Evolutionary conservation across 1,284 basidiomycete genomes (phyloP).

Genomic region (Malassezia equina): DNA sequence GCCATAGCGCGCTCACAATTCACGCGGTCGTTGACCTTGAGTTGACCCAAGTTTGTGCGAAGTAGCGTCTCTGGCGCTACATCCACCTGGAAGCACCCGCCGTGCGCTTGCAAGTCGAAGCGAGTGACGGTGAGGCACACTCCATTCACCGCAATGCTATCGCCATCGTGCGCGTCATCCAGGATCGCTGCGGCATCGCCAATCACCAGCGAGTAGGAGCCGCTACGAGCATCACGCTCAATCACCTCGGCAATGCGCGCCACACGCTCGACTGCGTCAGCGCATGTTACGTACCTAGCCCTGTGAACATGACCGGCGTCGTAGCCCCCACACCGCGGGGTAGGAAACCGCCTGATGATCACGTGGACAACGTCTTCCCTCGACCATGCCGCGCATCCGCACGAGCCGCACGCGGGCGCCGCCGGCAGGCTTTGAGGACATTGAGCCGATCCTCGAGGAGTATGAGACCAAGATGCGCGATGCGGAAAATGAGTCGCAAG

Average conservation of each 20-base stretch:
- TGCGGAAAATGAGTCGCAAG: conserved; percentile 83
- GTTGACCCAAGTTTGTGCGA: conserved; percentile 71
- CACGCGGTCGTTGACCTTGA: conserved; percentile 67
- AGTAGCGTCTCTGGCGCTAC: conserved; percentile 86
- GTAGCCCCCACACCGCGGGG: no score
- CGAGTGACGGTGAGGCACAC: conserved; percentile 78
- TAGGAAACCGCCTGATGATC: no score
- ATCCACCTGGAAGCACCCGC: conserved; percentile 71
- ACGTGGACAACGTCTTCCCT: background rate
- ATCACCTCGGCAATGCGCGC: conserved; percentile 60
- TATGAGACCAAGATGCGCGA: conserved; percentile 47
- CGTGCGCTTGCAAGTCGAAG: conserved; percentile 51
- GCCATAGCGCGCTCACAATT: conserved; percentile 93
- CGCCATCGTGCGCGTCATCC: conserved; percentile 81
- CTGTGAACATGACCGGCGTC: conserved; percentile 43
- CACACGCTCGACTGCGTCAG: conserved; percentile 57
- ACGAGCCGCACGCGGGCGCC: conserved; percentile 89
- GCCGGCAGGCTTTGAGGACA: conserved; percentile 94
- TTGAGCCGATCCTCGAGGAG: conserved; percentile 55
- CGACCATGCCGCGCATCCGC: conserved; percentile 79
- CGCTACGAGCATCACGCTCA: conserved; percentile 51
- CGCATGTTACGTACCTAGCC: conserved; percentile 22
- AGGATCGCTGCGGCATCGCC: conserved; percentile 64
- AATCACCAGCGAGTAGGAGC: conserved; percentile 75
- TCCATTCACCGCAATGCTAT: conserved; percentile 79